Conservation (phyloP, 1,284 basidiomycete genomes). For the Ustilago crameri region DNA sequence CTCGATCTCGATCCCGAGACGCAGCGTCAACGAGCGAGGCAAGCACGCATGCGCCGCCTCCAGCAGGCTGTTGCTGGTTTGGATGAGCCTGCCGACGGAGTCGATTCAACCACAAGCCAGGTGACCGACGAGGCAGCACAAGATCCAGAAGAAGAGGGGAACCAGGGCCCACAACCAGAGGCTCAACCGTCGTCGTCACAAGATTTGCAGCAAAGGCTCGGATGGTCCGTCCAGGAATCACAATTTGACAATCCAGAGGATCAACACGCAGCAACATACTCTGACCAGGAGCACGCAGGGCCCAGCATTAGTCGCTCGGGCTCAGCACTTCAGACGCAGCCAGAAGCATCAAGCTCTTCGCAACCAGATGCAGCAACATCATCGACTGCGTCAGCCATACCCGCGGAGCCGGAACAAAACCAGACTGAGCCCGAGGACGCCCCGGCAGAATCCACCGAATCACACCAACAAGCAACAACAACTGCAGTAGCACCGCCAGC, state of each 20-base stretch:
- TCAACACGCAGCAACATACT: background rate
- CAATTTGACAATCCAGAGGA: background rate
- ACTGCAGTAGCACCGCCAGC: background rate
- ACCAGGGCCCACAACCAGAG: no score
- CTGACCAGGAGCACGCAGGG: background rate
- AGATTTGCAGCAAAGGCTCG: conserved; percentile 9
- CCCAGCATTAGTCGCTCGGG: background rate
- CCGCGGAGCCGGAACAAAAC: background rate
- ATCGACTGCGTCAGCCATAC: background rate
- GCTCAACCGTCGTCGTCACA: no score
- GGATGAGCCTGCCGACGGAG: no score
- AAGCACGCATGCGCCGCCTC: conserved; percentile 22
- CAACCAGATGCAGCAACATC: background rate
- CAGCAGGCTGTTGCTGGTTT: conserved; percentile 1
- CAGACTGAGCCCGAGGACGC: background rate
- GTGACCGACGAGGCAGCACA: background rate
- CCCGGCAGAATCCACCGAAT: background rate
- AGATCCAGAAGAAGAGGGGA: no score
- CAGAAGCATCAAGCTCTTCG: background rate
- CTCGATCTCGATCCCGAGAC: conserved; percentile 24
- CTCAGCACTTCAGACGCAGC: background rate
- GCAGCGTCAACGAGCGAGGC: conserved; percentile 27
- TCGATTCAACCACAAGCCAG: background rate
- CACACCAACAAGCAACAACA: background rate
- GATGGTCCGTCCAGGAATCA: conserved; percentile 16